Conservation (phyloP, 2,329 filamentous ascomycete species). For the Fusarium sp. region DNA sequence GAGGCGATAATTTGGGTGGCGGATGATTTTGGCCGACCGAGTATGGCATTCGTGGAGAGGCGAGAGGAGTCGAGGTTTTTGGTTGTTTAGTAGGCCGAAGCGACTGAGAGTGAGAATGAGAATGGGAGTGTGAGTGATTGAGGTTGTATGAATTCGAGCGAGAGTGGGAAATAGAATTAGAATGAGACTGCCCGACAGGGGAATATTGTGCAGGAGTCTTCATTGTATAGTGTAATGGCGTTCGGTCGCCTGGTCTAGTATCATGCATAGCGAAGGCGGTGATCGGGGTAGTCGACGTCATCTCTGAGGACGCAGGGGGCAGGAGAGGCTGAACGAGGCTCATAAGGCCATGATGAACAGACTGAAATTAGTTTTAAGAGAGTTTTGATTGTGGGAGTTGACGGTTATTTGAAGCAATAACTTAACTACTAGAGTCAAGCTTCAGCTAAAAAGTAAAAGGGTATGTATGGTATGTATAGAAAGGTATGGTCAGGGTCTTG, state of each 20-base stretch:
- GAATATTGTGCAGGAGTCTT: constrained; percentile 57
- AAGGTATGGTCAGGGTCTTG: constrained; percentile 10
- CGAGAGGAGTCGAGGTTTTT: constrained; percentile 62
- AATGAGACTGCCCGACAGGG: constrained; percentile 47
- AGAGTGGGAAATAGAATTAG: constrained; percentile 41
- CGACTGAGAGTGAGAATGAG: constrained; percentile 55
- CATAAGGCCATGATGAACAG: constrained; percentile 39
- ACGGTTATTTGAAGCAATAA: constrained; percentile 24
- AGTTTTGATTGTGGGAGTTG: not conserved
- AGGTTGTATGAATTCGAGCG: constrained; percentile 54
- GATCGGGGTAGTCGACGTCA: constrained; percentile 44
- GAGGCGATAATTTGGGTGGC: constrained; percentile 63
- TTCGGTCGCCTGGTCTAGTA: constrained; percentile 51
- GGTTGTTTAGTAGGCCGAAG: constrained; percentile 53
- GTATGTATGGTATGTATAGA: not conserved
- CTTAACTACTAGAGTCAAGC: not conserved
- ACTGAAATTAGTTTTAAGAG: constrained; percentile 17
- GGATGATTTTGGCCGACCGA: constrained; percentile 67
- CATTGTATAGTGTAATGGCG: constrained; percentile 58
- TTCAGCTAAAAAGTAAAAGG: constrained; percentile 13
- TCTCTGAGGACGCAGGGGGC: constrained; percentile 36
- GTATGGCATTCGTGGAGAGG: constrained; percentile 63
- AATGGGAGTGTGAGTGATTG: constrained; percentile 53
- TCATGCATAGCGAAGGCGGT: constrained; percentile 48
- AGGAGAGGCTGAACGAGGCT: constrained; percentile 29